Base-by-base conservation (phyloP, 495 filamentous ascomycete species). In the Terfezia claveryi region DNA sequence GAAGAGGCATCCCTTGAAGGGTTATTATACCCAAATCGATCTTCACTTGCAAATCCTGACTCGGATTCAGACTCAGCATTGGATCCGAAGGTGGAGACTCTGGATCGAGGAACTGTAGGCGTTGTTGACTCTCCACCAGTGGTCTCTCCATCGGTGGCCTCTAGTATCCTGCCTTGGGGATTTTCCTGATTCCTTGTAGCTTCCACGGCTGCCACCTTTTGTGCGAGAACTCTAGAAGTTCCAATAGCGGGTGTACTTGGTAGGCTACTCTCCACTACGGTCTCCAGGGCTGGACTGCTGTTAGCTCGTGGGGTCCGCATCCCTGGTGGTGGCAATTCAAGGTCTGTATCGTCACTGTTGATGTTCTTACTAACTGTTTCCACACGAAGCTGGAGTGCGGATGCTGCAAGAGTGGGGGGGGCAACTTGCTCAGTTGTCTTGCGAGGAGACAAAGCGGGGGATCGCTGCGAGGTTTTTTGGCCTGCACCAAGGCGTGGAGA, bases 261-360 rank as follows among this genome's bases (percentile, higher is more conserved):
- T 58, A 85, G 75, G 68, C 85, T 93, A 51, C 80, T 79, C 70
- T 98, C 91, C 65, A 94, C 82, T 36, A 98, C 91, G 0, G 91
- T 98, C 68, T 93, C 91, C 53, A 98, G 71, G 46, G 77, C 78
- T 16, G 83, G 79, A 20, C 75, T 74, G 57, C 74, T 76, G 53
- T 79, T 81, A 62, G 78, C 81, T 50, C 87, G 79, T 16, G 80
- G 78, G 38, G 79, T 81, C 62, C 72, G 71, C 68, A 80, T 78
- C 51, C 78, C 79, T 16, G 75, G 67, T 49, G 69, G 66, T 4
- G 50, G 11, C 12, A 72, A 58, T 50, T 70, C 59, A 51, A 62
- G 62, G 37, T 81, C 80, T 58, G 83, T 77, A 58, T 66, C 62
- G 53, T 78, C 76, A 37, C 58, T 58, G 38, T 37, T 20, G 36